These are phyloP conservation scores for Primulina eburnea DNA, from an alignment of 257 asterid genomes.

Conservation along the genomic window DNA sequence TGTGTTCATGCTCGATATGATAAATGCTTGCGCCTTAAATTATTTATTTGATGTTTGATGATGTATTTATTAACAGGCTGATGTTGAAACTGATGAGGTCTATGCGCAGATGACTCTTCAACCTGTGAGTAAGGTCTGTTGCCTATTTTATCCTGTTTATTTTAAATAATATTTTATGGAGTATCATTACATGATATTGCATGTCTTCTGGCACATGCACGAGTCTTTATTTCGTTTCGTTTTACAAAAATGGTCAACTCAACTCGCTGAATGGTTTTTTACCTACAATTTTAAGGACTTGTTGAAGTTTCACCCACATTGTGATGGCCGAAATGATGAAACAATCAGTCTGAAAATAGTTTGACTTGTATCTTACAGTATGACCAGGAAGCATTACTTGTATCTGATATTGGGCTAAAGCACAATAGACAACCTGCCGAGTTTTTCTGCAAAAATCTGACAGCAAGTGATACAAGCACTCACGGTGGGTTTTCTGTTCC, in stretches of 20 bases:
- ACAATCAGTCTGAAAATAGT: background rate
- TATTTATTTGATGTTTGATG: slow-evolving; percentile 2
- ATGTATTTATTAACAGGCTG: slow-evolving; percentile 56
- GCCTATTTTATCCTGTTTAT: slow-evolving; percentile 5
- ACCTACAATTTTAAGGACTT: background rate
- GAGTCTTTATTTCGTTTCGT: background rate
- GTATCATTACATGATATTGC: background rate
- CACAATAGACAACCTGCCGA: slow-evolving; percentile 80
- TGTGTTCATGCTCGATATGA: background rate
- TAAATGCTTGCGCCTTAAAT: background rate
- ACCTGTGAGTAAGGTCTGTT: slow-evolving; percentile 69
- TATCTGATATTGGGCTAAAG: slow-evolving; percentile 82
- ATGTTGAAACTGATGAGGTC: slow-evolving; percentile 93
- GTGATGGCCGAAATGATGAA: background rate
- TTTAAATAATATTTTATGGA: background rate
- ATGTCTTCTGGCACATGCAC: background rate
- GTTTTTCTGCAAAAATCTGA: slow-evolving; percentile 92
- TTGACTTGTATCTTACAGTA: slow-evolving; percentile 43
- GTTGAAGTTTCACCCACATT: background rate
- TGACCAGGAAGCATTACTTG: slow-evolving; percentile 83
- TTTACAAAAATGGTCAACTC: background rate
- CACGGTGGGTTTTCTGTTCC: slow-evolving; percentile 99
- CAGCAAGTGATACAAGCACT: slow-evolving; percentile 98
- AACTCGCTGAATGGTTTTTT: background rate
- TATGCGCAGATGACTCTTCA: slow-evolving; percentile 98